Evolutionary conservation across 2,329 filamentous ascomycete genomes (phyloP), one percentile per base, ranked within the genome.

Genomic region (Sarocladium strictum): DNA sequence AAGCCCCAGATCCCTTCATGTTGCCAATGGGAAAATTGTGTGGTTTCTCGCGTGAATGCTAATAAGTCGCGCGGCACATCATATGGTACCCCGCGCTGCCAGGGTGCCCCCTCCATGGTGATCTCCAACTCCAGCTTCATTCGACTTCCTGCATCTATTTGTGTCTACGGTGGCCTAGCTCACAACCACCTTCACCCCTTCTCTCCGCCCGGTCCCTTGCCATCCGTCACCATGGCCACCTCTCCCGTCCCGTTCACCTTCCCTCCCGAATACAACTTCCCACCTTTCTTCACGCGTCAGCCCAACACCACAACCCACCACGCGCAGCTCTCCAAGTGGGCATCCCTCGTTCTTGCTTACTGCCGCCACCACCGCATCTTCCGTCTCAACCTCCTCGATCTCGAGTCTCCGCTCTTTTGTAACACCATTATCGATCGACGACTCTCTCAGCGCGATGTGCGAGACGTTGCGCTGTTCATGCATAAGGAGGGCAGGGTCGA

Each of bases 211-310:
- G 14, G 5, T 17, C 29, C 43, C 45, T 41, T n/a, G 24, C 24
- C 45, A 43, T 9, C 45, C n/a, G 21, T 51, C 54, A 53, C 49
- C 11, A 55, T 53, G 35, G 24, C 35, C 27, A 47, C 49, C 32
- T 37, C 32, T 12, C 23, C 35, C 9, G 21, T 41, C 10, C 37
- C 70, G 62, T 85, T 85, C 69, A 54, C 62, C 37, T 86, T 84
- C 69, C 83, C 83, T 3, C 77, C 76, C 61, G 80, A 83, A 68
- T 87, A 91, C 78, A 75, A 76, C 73, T 93, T 90, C 75, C 89
- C 89, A 0, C 86, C 89, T 65, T 92, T 94, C 84, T 94, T 89
- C 81, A 91, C 87, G 55, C 84, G 83, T 54, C 89, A 94, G 70
- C 81, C 85, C 33, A 90, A 90, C 73, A 76, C 83, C 58, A 80